phyloP scores from a whole-genome alignment of 352 stramenopile species.

The Phytopythium mirpurense region DNA sequence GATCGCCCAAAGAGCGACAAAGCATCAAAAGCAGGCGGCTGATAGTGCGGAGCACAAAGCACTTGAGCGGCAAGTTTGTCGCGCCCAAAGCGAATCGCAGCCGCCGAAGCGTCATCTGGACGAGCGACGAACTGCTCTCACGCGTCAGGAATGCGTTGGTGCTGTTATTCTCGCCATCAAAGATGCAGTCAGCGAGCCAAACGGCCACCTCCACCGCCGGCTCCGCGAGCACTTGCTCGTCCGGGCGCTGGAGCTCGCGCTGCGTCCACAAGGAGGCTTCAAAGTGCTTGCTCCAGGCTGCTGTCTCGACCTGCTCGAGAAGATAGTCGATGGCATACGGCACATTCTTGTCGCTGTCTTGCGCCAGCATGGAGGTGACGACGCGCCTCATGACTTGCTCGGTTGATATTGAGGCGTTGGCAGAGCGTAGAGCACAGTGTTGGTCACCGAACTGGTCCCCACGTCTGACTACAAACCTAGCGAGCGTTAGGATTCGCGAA shows the following conservation, averaged over 20 bases:
- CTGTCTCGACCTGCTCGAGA: conserved; percentile 56
- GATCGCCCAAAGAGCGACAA: neutral
- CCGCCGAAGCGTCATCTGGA: conserved; percentile 12
- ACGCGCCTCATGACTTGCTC: neutral
- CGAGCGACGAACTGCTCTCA: neutral
- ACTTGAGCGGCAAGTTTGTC: conserved; percentile 64
- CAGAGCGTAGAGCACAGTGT: too few species aligned
- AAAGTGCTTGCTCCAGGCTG: conserved; percentile 35
- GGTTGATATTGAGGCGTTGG: neutral
- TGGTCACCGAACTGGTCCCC: conserved; percentile 6
- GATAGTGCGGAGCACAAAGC: conserved; percentile 42
- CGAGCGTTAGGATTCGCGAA: conserved; percentile 27
- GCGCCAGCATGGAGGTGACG: neutral
- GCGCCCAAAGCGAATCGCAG: conserved; percentile 30
- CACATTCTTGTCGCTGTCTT: neutral
- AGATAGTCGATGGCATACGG: neutral
- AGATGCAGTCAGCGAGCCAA: conserved; percentile 57
- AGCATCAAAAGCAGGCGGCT: conserved; percentile 29
- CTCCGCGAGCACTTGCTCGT: conserved; percentile 41
- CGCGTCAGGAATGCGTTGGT: neutral
- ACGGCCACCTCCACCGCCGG: conserved; percentile 71
- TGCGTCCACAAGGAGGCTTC: conserved; percentile 80
- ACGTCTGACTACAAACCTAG: conserved; percentile 50
- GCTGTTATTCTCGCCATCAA: conserved; percentile 4
- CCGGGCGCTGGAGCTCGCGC: conserved; percentile 40